Conservation (phyloP, 441 rosid species). For the Populus trichocarpa region DNA sequence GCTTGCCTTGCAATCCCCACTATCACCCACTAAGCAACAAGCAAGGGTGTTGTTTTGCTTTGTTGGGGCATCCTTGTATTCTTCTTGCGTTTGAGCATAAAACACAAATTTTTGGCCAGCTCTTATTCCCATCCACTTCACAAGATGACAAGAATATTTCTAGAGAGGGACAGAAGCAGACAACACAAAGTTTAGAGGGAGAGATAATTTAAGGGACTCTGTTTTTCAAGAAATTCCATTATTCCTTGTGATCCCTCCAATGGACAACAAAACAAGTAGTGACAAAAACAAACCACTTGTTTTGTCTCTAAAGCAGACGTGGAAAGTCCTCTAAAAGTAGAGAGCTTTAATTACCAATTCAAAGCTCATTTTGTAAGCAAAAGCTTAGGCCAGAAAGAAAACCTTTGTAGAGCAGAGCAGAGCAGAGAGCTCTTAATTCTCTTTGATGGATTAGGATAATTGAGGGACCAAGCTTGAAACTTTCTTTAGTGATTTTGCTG, state of each 20-base stretch:
- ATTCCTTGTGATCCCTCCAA: conserved; percentile 43
- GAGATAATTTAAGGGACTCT: conserved; percentile 9
- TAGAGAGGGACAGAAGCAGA: conserved; percentile 1
- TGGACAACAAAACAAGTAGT: conserved; percentile 45
- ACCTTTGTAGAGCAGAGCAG: not conserved
- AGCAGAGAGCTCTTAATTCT: not conserved
- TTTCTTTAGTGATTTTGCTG: conserved; percentile 21
- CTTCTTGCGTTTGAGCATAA: conserved; percentile 25
- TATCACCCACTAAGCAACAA: conserved; percentile 54
- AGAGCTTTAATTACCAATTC: conserved; percentile 30
- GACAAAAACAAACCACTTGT: conserved; percentile 58
- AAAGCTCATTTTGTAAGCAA: conserved; percentile 20
- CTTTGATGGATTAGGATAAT: conserved; percentile 30
- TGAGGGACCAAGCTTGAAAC: conserved; percentile 16
- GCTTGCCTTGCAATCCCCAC: conserved; percentile 37
- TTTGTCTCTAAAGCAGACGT: conserved; percentile 51
- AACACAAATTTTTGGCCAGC: conserved; percentile 44
- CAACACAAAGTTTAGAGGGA: not conserved
- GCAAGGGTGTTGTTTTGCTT: conserved; percentile 47
- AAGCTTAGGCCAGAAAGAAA: conserved; percentile 12
- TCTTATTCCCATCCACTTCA: conserved; percentile 53
- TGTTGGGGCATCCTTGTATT: conserved; percentile 51
- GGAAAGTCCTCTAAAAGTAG: conserved; percentile 30
- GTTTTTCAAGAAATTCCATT: conserved; percentile 64
- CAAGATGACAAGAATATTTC: conserved; percentile 27